Conservation (phyloP, 2,329 filamentous ascomycete genomes). For the Ceratocystis alfenasii region DNA sequence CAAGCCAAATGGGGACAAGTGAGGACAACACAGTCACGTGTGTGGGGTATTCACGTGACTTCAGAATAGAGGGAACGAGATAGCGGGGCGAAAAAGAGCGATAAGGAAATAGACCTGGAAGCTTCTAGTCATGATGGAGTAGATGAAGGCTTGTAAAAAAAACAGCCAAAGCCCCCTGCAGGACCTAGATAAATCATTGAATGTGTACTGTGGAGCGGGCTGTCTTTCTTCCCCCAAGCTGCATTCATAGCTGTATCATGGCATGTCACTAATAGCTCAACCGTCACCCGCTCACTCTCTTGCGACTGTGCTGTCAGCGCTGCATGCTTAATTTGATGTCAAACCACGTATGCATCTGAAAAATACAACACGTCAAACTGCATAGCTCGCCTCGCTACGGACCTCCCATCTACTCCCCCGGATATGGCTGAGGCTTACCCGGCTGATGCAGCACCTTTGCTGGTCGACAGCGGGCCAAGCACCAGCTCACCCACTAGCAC, state of each 20-base stretch:
- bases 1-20: too few relatives aligned
- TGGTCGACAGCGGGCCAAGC: background rate
- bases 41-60: background rate
- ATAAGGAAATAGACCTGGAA: background rate
- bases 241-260: background rate
- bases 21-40: background rate
- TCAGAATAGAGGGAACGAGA: too few relatives aligned
- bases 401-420: background rate
- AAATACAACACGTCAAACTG: background rate
- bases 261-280: background rate
- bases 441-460: background rate
- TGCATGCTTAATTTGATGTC: background rate
- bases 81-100: background rate
- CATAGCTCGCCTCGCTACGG: background rate
- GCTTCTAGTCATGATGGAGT: background rate
- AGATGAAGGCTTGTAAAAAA: too few relatives aligned
- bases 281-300: background rate
- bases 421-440: slow-evolving; percentile 15
- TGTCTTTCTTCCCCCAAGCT: background rate
- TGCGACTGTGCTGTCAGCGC: background rate
- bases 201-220: too few relatives aligned
- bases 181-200: too few relatives aligned
- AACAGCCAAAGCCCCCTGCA: too few relatives aligned
- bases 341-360: background rate
- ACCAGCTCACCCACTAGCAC: background rate